Evolutionary conservation across 108 stramenopile genomes (phyloP), one percentile per base, ranked within the genome.

Genomic region (Mayamaea pseudoterrestris): DNA sequence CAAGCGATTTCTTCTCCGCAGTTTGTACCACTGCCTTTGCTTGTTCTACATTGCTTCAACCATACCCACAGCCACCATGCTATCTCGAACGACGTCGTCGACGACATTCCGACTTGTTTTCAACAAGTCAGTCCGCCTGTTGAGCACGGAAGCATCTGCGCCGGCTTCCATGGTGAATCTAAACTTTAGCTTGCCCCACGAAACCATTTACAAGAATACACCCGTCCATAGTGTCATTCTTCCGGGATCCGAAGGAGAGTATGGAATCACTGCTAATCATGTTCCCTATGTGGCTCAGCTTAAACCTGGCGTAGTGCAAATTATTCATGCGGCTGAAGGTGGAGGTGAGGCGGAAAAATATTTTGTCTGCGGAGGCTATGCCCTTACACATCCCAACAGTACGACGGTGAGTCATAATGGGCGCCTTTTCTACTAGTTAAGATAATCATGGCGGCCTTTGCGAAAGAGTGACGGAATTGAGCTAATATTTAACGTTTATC

Each of bases 341-440:
- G 25, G 43, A 6, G 27, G 48, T 24, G 96, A 91, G 55, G 56
- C 73, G 21, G 96, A 98, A 71, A 95, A 95, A 64, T 98, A 86
- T 59, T 98, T 98, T 65, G 92, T 98, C 26, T 68, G 90, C 11
- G 96, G 94, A 45, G 96, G 96, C 40, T 96, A 93, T 53, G 82
- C 95, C 17, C 61, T 96, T 58, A 94, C 91, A 43, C 90, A 93
- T 54, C 79, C 78, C 36, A 75, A 85, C 45, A 91, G 89, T 5
- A 74, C 79, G 17, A 94, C 95, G 50, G 91, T 92, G 61, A 74
- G 89, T 78, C 8, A 23, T 1, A 28, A 30, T 30, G 5, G 22
- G n/a, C 18, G 14, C 41, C n/a, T n/a, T n/a, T n/a, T n/a, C n/a
- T n/a, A n/a, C n/a, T n/a, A n/a, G n/a, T n/a, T n/a, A n/a, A n/a